phyloP scores from a whole-genome alignment of 2,329 filamentous ascomycete genomes.

The Trichophyton mentagrophytes region DNA sequence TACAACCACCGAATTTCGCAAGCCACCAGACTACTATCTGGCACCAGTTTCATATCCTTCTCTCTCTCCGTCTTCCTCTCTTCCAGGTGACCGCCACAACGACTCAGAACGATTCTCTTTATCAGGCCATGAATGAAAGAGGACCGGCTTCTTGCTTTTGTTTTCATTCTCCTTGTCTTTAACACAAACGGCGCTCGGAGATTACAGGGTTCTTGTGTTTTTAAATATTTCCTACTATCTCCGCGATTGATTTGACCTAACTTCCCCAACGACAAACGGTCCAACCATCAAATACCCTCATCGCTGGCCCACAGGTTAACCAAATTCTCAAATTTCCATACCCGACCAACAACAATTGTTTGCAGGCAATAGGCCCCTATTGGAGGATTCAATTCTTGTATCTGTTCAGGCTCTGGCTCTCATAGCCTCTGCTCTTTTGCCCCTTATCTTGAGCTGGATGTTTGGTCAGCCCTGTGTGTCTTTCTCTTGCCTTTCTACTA shows the following conservation, averaged over 20 bases:
- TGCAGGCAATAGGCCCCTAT: constrained; percentile 1
- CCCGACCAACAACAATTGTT: not conserved
- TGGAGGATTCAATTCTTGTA: constrained; percentile 5
- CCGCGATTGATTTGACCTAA: not conserved
- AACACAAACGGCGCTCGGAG: not conserved
- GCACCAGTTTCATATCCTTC: not conserved
- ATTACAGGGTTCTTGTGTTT: not conserved
- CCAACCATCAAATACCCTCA: not conserved
- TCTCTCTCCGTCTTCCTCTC: not conserved
- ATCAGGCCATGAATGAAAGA: not conserved
- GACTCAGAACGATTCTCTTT: not conserved
- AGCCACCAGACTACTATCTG: not conserved
- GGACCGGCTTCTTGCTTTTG: not conserved
- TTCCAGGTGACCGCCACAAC: not conserved
- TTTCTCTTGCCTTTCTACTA: not conserved
- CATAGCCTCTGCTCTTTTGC: not conserved
- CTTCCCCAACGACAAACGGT: not conserved
- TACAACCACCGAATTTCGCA: not conserved
- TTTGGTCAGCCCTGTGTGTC: not conserved
- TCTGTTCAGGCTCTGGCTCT: not conserved
- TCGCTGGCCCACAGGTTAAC: not conserved
- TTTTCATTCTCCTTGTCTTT: not conserved
- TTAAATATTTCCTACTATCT: not conserved
- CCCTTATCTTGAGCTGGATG: not conserved
- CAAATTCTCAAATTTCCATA: not conserved